Percentiles rank a stretch among this genome's conserved stretches.
phyloP scores from a whole-genome alignment of 2,329 filamentous ascomycete genomes.

The Leptographium galeiforme region DNA sequence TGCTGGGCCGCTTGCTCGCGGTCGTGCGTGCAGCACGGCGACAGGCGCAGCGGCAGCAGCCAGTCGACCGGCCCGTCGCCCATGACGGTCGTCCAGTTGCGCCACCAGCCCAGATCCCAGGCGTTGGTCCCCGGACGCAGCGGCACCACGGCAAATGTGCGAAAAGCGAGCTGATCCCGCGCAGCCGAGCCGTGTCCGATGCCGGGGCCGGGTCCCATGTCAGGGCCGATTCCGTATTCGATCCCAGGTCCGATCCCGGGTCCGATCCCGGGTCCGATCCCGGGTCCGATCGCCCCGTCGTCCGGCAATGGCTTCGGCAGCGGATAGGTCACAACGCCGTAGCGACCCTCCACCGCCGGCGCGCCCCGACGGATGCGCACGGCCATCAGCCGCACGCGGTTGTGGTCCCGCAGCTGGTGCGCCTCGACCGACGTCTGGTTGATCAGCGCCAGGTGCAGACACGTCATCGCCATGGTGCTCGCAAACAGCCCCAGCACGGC shows the following conservation, averaged over 20 bases:
- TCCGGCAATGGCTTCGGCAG: slow-evolving; percentile 2
- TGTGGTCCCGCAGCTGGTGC: slow-evolving; percentile 44
- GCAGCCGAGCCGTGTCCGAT: slow-evolving; percentile 9
- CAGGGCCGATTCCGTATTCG: background rate
- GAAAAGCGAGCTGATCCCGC: slow-evolving; percentile 35
- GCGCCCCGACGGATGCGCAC: slow-evolving; percentile 49
- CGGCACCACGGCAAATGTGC: slow-evolving; percentile 67
- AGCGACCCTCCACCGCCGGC: slow-evolving; percentile 38
- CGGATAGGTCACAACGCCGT: slow-evolving; percentile 14
- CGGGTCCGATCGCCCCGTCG: background rate
- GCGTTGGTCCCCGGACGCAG: slow-evolving; percentile 68
- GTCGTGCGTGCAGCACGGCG: slow-evolving; percentile 60
- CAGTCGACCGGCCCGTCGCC: slow-evolving; percentile 60
- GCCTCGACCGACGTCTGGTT: slow-evolving; percentile 83
- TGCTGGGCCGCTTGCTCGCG: slow-evolving; percentile 25
- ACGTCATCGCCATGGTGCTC: slow-evolving; percentile 61
- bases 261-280: background rate
- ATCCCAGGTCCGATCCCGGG: too few relatives aligned
- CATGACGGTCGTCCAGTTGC: slow-evolving; percentile 72
- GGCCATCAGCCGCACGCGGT: slow-evolving; percentile 58
- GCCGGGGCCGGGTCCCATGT: background rate
- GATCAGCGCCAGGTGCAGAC: slow-evolving; percentile 51
- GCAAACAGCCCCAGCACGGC: slow-evolving; percentile 72
- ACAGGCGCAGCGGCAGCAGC: slow-evolving; percentile 62
- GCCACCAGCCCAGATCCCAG: slow-evolving; percentile 59